Percentiles rank a stretch among this genome's conserved stretches.
phyloP scores from a whole-genome alignment of 768 basidiomycete species.

The Pleurotus eryngii region DNA sequence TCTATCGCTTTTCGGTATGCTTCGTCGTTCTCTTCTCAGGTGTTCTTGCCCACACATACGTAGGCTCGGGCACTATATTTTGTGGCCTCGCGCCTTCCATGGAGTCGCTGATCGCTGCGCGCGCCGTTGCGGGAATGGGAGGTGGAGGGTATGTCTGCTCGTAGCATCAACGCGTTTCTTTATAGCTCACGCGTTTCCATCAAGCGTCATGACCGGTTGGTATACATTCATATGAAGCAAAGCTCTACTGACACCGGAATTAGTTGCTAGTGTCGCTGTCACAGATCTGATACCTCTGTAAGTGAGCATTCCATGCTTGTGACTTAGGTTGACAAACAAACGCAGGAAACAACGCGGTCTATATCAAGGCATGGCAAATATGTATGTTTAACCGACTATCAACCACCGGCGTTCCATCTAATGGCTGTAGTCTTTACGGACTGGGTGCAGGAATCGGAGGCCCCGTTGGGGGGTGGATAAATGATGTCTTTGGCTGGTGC shows the following conservation, averaged over 20 bases:
- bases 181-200: constrained; percentile 13
- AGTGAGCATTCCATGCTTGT: constrained; percentile 24
- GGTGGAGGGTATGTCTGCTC: constrained; percentile 77
- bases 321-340: neutral
- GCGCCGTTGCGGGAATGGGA: constrained; percentile 88
- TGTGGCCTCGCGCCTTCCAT: constrained; percentile 89
- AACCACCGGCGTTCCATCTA: neutral
- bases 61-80: constrained; percentile 78
- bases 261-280: constrained; percentile 81
- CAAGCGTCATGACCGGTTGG: constrained; percentile 81
- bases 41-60: neutral
- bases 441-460: constrained; percentile 80
- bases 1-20: constrained; percentile 74
- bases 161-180: neutral
- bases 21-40: constrained; percentile 1
- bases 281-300: constrained; percentile 89
- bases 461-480: constrained; percentile 80
- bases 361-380: constrained; percentile 89
- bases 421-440: constrained; percentile 64
- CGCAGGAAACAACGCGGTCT: constrained; percentile 79
- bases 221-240: constrained; percentile 9
- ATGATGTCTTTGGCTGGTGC: constrained; percentile 83
- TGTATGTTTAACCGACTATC: constrained; percentile 45
- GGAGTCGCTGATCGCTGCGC: constrained; percentile 74
- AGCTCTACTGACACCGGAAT: neutral